Evolutionary conservation across 768 basidiomycete genomes (phyloP).

Genomic region (Calocera viscosa): DNA sequence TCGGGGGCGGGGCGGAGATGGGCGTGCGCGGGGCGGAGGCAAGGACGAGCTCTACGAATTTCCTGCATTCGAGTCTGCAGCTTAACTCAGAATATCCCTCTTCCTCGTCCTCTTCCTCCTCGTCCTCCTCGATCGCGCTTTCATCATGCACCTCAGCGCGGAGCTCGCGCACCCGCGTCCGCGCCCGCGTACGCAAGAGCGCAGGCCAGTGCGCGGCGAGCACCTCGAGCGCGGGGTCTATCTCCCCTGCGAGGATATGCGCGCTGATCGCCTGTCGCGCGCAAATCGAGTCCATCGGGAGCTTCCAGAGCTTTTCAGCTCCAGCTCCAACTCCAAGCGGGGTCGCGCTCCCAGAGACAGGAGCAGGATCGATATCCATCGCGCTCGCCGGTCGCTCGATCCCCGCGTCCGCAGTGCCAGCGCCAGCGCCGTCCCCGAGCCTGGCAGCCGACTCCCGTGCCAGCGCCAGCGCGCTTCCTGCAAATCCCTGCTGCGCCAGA

Average conservation of each 20-base stretch:
- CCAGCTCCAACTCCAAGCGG: too few species aligned
- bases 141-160: neutral
- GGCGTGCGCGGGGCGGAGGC: slow-evolving; percentile 16
- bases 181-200: slow-evolving; percentile 32
- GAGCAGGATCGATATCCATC: slow-evolving; percentile 41
- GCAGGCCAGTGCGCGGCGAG: slow-evolving; percentile 45
- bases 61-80: slow-evolving; percentile 75
- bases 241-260: slow-evolving; percentile 53
- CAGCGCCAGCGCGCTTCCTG: slow-evolving; percentile 55
- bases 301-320: slow-evolving; percentile 5
- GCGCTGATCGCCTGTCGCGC: slow-evolving; percentile 58
- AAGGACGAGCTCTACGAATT: slow-evolving; percentile 71
- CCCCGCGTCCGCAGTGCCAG: slow-evolving; percentile 12
- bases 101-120: slow-evolving; percentile 17
- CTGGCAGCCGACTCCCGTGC: slow-evolving; percentile 33
- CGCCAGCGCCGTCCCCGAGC: neutral
- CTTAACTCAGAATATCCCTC: slow-evolving; percentile 53
- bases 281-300: slow-evolving; percentile 40
- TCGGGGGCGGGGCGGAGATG: neutral
- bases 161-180: too few species aligned
- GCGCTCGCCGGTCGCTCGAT: slow-evolving; percentile 15
- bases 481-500: slow-evolving; percentile 75
- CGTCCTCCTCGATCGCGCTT: slow-evolving; percentile 7
- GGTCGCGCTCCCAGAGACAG: slow-evolving; percentile 14
- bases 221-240: slow-evolving; percentile 52